Percentiles rank a stretch among this genome's conserved stretches.
phyloP scores from a whole-genome alignment of 2,329 filamentous ascomycete genomes.

The Cladosporium oxysporum region DNA sequence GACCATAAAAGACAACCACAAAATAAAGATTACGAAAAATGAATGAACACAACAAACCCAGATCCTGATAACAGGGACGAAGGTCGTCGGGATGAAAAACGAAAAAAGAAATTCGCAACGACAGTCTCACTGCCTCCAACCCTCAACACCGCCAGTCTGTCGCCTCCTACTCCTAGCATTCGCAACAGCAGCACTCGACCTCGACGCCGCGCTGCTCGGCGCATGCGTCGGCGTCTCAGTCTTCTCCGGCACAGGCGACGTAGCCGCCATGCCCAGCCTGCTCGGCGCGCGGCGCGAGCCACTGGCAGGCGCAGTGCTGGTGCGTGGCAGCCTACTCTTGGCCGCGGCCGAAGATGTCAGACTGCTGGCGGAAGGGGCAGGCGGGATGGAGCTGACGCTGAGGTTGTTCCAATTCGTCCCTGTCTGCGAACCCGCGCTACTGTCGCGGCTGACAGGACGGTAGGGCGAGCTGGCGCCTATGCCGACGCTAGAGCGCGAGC shows the following conservation, averaged over 20 bases:
- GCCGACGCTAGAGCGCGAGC: conserved; percentile 16
- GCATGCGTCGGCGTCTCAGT: conserved; percentile 33
- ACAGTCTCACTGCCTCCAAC: conserved; percentile 8
- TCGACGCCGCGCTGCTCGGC: conserved; percentile 25
- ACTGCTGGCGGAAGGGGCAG: conserved; percentile 1
- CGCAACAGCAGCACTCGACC: conserved; percentile 23
- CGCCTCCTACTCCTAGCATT: conserved; percentile 26
- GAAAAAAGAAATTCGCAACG: background rate
- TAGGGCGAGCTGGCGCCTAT: conserved; percentile 27
- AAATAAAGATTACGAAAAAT: background rate
- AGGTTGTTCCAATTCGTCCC: conserved; percentile 3
- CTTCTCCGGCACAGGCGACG: conserved; percentile 16
- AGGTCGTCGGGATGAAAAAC: background rate
- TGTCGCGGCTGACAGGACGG: conserved; percentile 33
- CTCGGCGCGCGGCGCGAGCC: conserved; percentile 23
- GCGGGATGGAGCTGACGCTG: conserved; percentile 18
- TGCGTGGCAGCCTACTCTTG: conserved; percentile 29
- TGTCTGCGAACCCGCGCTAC: conserved; percentile 20
- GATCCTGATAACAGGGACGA: background rate
- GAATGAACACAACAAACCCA: background rate
- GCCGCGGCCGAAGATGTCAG: conserved; percentile 14
- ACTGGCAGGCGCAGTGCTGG: conserved; percentile 24
- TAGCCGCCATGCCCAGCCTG: conserved; percentile 30
- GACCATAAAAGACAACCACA: background rate
- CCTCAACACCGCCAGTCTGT: conserved; percentile 25